These are phyloP conservation scores for Polygonum maritimum DNA, from an alignment of 148 eudicot genomes.

Conservation along the genomic window DNA sequence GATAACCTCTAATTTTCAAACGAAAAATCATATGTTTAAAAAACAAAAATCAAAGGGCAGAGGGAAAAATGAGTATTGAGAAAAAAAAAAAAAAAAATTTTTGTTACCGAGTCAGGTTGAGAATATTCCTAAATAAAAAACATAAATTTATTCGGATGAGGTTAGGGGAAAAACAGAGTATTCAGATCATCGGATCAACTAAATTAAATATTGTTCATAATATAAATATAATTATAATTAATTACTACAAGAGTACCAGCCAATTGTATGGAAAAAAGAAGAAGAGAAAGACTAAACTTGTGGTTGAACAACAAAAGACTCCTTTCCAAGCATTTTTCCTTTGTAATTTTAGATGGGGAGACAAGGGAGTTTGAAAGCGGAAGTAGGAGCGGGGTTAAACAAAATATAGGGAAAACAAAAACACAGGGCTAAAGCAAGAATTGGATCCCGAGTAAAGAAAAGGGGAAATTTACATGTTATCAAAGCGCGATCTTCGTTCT, in stretches of 20 bases:
- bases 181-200: conserved; percentile 7
- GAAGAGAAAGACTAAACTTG: not conserved
- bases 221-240: not conserved
- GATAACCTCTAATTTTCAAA: not conserved
- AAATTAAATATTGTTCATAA: not conserved
- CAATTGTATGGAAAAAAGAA: not conserved
- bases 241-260: not conserved
- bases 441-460: not conserved
- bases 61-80: not conserved
- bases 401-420: not conserved
- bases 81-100: not conserved
- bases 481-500: not conserved
- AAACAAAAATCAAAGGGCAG: too few species aligned
- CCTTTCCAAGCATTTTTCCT: not conserved
- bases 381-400: not conserved
- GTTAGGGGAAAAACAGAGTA: conserved; percentile 2
- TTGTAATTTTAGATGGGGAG: not conserved
- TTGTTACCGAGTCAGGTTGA: not conserved
- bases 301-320: not conserved
- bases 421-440: not conserved
- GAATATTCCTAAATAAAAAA: not conserved
- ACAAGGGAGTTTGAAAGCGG: not conserved
- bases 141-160: not conserved
- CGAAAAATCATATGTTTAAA: too few species aligned
- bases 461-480: conserved; percentile 3